phyloP scores from a whole-genome alignment of 208 protist genomes.

The Leptomonas seymouri region DNA sequence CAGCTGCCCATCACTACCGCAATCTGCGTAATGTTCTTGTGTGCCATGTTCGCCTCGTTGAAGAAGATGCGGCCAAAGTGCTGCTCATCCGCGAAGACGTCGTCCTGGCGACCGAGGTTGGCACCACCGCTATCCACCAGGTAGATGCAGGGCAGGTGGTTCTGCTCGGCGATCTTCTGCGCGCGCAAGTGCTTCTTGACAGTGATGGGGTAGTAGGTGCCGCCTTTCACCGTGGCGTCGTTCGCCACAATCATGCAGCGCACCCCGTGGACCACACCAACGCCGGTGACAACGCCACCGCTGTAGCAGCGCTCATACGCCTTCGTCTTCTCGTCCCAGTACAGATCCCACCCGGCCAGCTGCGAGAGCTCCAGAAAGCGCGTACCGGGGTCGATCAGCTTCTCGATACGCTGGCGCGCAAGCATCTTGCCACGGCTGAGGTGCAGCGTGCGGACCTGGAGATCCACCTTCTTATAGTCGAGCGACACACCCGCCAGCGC shows the following conservation, averaged over 20 bases:
- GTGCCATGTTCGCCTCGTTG: constrained; percentile 97
- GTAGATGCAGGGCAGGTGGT: constrained; percentile 97
- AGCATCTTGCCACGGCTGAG: constrained; percentile 88
- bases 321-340: constrained; percentile 60
- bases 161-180: constrained; percentile 96
- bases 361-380: constrained; percentile 96
- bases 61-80: constrained; percentile 99
- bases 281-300: constrained; percentile 95
- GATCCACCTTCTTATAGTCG: constrained; percentile 27
- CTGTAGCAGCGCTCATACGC: constrained; percentile 78
- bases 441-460: constrained; percentile 33
- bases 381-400: constrained; percentile 88
- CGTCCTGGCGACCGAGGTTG: constrained; percentile 92
- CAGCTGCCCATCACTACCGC: constrained; percentile 98
- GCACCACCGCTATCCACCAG: constrained; percentile 97
- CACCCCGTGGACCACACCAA: constrained; percentile 80
- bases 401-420: constrained; percentile 90
- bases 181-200: constrained; percentile 98
- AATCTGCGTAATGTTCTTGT: constrained; percentile 94
- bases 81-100: constrained; percentile 96
- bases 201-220: constrained; percentile 98
- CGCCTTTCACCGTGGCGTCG: constrained; percentile 98
- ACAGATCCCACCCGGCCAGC: constrained; percentile 94
- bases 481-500: constrained; percentile 16
- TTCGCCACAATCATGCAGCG: constrained; percentile 97